Conservation (phyloP, 768 basidiomycete species). For the Termitomyces sp. region DNA sequence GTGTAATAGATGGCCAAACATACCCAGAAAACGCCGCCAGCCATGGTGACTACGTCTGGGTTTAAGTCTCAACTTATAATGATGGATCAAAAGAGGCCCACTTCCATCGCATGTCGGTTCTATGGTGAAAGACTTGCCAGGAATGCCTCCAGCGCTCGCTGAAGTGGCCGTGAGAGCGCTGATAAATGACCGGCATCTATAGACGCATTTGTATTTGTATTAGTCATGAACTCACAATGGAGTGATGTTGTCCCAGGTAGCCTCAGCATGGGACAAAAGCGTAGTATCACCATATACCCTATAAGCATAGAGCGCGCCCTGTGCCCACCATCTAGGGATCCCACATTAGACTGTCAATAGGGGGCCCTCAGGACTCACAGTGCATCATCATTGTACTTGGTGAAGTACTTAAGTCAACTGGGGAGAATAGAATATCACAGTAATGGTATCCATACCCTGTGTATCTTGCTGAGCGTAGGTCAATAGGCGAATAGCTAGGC, state of each 20-base stretch:
- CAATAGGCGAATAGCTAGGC: background rate
- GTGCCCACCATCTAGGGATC: conserved; percentile 43
- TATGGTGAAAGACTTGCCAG: conserved; percentile 36
- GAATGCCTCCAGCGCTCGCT: conserved; percentile 28
- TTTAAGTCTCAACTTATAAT: background rate
- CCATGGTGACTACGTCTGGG: conserved; percentile 34
- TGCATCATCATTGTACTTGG: conserved; percentile 43
- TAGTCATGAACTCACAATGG: conserved; percentile 28
- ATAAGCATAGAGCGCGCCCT: conserved; percentile 43
- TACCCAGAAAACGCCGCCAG: conserved; percentile 53
- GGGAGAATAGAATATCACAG: background rate
- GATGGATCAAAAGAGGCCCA: conserved; percentile 15
- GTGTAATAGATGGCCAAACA: background rate
- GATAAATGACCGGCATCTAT: background rate
- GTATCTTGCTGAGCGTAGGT: background rate
- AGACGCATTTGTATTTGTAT: background rate
- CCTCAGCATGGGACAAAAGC: conserved; percentile 36
- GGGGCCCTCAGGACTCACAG: conserved; percentile 21
- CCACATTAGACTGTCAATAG: background rate
- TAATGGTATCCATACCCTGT: background rate
- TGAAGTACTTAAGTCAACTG: background rate
- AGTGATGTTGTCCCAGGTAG: conserved; percentile 43
- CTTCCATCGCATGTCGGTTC: conserved; percentile 38
- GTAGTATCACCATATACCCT: conserved; percentile 39
- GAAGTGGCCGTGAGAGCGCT: conserved; percentile 39